Percentiles rank a stretch among this genome's conserved stretches.
Evolutionary conservation across 1,284 basidiomycete genomes (phyloP).

Genomic region (Ceratobasidium theobromae): DNA sequence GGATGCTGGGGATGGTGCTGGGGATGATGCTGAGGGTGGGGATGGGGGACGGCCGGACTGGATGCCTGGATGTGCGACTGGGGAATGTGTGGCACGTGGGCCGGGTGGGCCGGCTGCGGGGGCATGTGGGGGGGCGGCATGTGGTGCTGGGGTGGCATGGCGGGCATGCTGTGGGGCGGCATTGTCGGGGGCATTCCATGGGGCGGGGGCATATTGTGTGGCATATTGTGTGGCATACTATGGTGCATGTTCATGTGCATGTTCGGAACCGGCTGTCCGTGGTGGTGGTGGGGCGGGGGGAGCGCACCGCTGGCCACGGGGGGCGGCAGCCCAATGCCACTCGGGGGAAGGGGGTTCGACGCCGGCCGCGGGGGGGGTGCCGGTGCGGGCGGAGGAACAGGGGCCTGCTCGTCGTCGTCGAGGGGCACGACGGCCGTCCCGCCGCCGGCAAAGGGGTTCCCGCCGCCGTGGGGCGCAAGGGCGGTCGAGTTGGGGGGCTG

Average conservation of each 20-base stretch:
- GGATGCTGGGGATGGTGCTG: conserved; percentile 33
- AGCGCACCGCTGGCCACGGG: conserved; percentile 38
- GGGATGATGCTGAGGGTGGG: neutral
- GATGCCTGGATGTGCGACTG: too few species aligned
- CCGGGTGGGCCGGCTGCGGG: neutral
- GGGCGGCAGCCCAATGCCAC: conserved; percentile 32
- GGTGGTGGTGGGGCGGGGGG: conserved; percentile 38
- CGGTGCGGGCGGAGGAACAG: conserved; percentile 34
- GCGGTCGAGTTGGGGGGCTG: conserved; percentile 21
- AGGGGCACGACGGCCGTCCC: conserved; percentile 11
- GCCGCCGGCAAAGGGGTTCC: conserved; percentile 26
- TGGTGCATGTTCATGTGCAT: neutral
- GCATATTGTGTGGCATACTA: neutral
- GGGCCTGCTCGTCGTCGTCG: conserved; percentile 16
- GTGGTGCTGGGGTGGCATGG: neutral
- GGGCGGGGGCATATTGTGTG: neutral
- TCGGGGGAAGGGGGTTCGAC: conserved; percentile 1
- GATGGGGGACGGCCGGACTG: neutral
- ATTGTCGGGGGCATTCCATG: neutral
- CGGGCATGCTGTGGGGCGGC: neutral
- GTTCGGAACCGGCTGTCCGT: conserved; percentile 3
- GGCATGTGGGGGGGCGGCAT: conserved; percentile 3
- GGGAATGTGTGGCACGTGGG: too few species aligned
- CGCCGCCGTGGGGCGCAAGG: conserved; percentile 22
- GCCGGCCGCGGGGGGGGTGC: conserved; percentile 35